Evolutionary conservation across 2,329 filamentous ascomycete species (phyloP).

Genomic region (Mollisia scopiformis): DNA sequence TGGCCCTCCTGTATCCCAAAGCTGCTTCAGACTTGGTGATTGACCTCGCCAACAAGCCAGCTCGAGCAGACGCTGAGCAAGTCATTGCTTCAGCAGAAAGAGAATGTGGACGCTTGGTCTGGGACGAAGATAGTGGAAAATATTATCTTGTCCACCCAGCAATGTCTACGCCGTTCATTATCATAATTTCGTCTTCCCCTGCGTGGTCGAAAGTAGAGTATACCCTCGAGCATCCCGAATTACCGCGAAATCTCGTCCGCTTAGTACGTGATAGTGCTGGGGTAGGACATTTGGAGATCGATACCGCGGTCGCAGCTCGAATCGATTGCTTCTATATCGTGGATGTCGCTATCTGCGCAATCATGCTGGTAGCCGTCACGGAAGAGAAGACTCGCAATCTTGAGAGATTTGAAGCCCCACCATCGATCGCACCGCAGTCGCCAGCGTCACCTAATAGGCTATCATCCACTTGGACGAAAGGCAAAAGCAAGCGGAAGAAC

Average conservation of each 20-base stretch:
- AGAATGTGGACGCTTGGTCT: conserved; percentile 73
- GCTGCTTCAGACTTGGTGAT: conserved; percentile 66
- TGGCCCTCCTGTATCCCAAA: conserved; percentile 70
- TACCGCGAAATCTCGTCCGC: conserved; percentile 61
- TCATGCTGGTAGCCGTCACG: conserved; percentile 59
- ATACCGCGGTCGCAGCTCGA: conserved; percentile 59
- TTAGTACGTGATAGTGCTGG: conserved; percentile 64
- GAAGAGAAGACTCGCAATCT: conserved; percentile 55
- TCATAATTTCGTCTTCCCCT: conserved; percentile 59
- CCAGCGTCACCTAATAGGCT: conserved; percentile 29
- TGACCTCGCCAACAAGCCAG: conserved; percentile 43
- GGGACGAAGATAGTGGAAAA: conserved; percentile 62
- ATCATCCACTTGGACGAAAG: conserved; percentile 17
- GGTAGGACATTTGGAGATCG: conserved; percentile 61
- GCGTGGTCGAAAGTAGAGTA: conserved; percentile 66
- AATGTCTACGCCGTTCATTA: conserved; percentile 64
- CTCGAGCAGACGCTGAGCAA: conserved; percentile 58
- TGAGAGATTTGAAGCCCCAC: conserved; percentile 64
- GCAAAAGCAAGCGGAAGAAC: conserved; percentile 20
- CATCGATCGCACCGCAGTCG: conserved; percentile 33
- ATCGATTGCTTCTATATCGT: conserved; percentile 64
- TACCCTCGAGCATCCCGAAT: conserved; percentile 66
- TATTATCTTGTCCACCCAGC: conserved; percentile 68
- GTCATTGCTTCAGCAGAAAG: conserved; percentile 65
- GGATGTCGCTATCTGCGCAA: conserved; percentile 63